Base-by-base conservation (phyloP, 805 yeast genomes). In the Yarrowia porcina region DNA sequence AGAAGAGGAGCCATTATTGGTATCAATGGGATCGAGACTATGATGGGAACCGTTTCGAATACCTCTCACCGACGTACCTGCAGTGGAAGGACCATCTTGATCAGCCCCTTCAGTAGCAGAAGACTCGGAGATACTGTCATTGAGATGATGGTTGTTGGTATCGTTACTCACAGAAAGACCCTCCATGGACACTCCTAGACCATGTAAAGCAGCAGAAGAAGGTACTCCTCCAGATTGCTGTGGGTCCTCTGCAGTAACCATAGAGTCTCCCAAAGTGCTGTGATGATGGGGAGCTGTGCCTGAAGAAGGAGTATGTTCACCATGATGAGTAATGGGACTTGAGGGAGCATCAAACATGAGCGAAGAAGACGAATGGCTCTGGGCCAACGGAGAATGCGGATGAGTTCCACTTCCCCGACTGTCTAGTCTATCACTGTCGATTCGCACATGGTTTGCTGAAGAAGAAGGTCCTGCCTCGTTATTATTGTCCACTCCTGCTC, bases 261-360 rank as follows among this genome's bases (percentile, higher is more conserved):
- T 15, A 4, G 38, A 15, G n/a, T 49, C 56, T 9, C 28, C 39
- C 4, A 49, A 20, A 15, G 15, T 15, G n/a, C 39, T 32, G 39
- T 49, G 56, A n/a, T 20, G 39, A 7, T 21, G 27, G 28, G 56
- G 38, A 18, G 56, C 56, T n/a, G 56, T 49, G 35, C 28, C 21
- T 11, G 39, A 21, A 32, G 35, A 18, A 7, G 36, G 36, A 7
- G 8, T 2, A 6, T 28, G 25, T 28, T 30, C 52, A 2, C 6
- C 17, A 30, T 35, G 12, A 35, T 35, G 38, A 3, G 7, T 4
- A 1, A 11, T 25, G 9, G n/a, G 36, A 4, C 52, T 28, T 3
- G 25, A 18, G 2, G 13, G 21, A 6, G 56, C 39, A 39, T 49
- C 56, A 49, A 32, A 49, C 56, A 49, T 49, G 56, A 49, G 56